Conservation (phyloP, 495 filamentous ascomycete species). For the Evansstolkia leycettana region DNA sequence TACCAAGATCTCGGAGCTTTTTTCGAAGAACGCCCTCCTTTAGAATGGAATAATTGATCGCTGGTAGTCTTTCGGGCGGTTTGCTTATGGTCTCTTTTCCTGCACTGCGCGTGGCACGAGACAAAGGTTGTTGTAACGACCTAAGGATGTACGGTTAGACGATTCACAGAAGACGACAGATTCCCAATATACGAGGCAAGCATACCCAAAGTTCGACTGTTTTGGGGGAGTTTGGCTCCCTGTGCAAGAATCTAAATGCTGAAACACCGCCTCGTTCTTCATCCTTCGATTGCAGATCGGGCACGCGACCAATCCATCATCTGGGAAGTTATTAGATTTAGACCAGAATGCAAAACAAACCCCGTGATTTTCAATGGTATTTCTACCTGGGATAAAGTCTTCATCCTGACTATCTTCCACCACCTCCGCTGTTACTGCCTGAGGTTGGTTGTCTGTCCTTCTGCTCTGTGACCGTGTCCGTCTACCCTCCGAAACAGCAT, state of each 20-base stretch:
- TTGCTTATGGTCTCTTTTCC: slow-evolving; percentile 11
- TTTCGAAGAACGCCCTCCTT: slow-evolving; percentile 65
- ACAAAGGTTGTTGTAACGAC: slow-evolving; percentile 4
- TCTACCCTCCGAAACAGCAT: slow-evolving; percentile 14
- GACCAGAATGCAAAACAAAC: slow-evolving; percentile 4
- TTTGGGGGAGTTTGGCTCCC: slow-evolving; percentile 12
- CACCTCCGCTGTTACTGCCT: slow-evolving; percentile 10
- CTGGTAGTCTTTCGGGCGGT: slow-evolving; percentile 50
- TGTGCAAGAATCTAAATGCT: slow-evolving; percentile 59
- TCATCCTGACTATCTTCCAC: slow-evolving; percentile 31
- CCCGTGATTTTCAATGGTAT: slow-evolving; percentile 1
- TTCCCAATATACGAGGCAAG: not conserved
- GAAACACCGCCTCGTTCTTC: slow-evolving; percentile 60
- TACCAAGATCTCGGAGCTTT: slow-evolving; percentile 73
- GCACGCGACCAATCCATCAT: slow-evolving; percentile 68
- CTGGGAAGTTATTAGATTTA: slow-evolving; percentile 24
- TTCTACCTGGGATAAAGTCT: slow-evolving; percentile 21
- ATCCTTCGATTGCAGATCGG: slow-evolving; percentile 69
- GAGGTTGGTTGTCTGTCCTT: slow-evolving; percentile 8
- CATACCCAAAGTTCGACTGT: slow-evolving; percentile 19
- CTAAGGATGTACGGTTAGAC: too few relatives aligned
- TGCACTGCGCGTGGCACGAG: slow-evolving; percentile 3
- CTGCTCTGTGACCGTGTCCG: slow-evolving; percentile 28
- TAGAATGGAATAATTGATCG: slow-evolving; percentile 68
- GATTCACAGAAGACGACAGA: too few relatives aligned